Evolutionary conservation across 495 filamentous ascomycete genomes (phyloP).

Genomic region (Thermochaetoides thermophila): DNA sequence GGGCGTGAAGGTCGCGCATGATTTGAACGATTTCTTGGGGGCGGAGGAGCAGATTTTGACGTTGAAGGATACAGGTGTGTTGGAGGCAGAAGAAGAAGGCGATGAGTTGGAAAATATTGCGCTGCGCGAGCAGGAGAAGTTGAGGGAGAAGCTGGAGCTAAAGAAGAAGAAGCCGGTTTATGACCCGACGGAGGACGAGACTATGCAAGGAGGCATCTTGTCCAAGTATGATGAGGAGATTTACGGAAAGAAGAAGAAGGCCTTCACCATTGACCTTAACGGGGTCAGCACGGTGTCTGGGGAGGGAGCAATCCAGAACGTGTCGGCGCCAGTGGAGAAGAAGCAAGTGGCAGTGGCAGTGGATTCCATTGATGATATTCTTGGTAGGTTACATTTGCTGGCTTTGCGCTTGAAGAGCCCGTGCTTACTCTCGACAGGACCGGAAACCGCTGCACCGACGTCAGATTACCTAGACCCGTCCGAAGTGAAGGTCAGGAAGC

Average conservation of each 20-base stretch:
- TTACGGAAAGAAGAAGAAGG: constrained; percentile 76
- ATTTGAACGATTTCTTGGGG: constrained; percentile 59
- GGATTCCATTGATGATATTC: constrained; percentile 63
- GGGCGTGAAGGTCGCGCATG: constrained; percentile 84
- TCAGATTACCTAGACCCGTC: constrained; percentile 83
- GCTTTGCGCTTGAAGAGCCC: no score
- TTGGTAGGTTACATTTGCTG: constrained; percentile 24
- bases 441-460: constrained; percentile 41
- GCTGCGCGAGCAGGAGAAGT: constrained; percentile 60
- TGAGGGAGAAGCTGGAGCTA: constrained; percentile 60
- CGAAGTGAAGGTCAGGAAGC: constrained; percentile 79
- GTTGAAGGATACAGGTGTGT: constrained; percentile 76
- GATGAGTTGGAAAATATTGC: constrained; percentile 84
- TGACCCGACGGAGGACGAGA: constrained; percentile 64
- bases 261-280: constrained; percentile 67
- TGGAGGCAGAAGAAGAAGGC: constrained; percentile 74
- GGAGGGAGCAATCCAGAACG: constrained; percentile 36
- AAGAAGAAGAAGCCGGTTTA: constrained; percentile 91
- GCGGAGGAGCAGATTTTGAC: constrained; percentile 76
- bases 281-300: constrained; percentile 46
- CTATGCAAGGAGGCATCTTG: constrained; percentile 49
- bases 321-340: constrained; percentile 40
- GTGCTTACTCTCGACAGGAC: no score
- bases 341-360: constrained; percentile 56
- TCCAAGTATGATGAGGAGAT: constrained; percentile 94